A percentile compares a stretch with the other conserved stretches of the same genome.
Conservation (phyloP, 306 rosid genomes). For the Dryas octopetala region DNA sequence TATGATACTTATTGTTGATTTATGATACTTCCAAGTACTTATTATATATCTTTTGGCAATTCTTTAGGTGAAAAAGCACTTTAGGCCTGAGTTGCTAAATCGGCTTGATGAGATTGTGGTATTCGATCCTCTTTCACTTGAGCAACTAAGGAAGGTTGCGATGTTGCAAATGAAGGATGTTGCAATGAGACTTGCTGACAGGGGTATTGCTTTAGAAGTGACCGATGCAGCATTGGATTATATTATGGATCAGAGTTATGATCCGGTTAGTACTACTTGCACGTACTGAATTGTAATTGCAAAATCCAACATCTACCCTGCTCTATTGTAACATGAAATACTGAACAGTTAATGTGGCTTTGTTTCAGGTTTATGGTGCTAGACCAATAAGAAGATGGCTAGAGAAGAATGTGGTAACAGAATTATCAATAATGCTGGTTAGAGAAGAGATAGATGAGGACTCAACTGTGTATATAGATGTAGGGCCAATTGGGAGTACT, state of each 20-base stretch:
- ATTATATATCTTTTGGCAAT: background rate
- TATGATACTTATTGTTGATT: background rate
- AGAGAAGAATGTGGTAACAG: slow-evolving; percentile 89
- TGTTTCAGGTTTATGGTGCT: slow-evolving; percentile 78
- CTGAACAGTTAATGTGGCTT: background rate
- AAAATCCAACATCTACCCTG: background rate
- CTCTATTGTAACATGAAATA: background rate
- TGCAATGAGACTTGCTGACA: slow-evolving; percentile 73
- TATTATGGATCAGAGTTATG: slow-evolving; percentile 72
- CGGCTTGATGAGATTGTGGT: slow-evolving; percentile 83
- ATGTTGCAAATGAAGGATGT: slow-evolving; percentile 87
- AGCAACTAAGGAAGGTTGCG: slow-evolving; percentile 77
- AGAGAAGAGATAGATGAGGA: slow-evolving; percentile 89
- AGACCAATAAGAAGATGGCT: slow-evolving; percentile 94
- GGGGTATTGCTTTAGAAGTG: slow-evolving; percentile 75
- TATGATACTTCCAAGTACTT: no score
- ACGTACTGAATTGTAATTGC: background rate
- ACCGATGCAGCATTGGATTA: slow-evolving; percentile 72
- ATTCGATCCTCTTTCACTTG: slow-evolving; percentile 87
- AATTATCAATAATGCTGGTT: slow-evolving; percentile 76
- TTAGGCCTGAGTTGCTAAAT: slow-evolving; percentile 83
- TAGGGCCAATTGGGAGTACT: slow-evolving; percentile 39
- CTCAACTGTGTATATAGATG: slow-evolving; percentile 84
- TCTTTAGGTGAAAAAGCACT: slow-evolving; percentile 68
- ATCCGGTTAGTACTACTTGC: slow-evolving; percentile 52